phyloP scores from a whole-genome alignment of 768 basidiomycete genomes.

The Hygrophoropsis aurantiaca region DNA sequence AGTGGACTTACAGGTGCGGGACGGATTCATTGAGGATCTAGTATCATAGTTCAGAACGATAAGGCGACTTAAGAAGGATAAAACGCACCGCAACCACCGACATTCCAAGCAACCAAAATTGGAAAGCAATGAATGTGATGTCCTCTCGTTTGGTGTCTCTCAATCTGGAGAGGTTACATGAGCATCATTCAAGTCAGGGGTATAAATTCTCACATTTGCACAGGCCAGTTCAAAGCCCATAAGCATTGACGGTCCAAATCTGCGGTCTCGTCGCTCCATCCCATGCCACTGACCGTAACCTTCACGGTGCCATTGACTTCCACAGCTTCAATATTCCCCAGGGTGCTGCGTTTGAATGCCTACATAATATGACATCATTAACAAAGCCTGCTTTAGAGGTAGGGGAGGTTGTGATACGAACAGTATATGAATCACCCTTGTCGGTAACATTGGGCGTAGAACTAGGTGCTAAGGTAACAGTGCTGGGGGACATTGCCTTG shows the following conservation, averaged over 20 bases:
- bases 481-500: slow-evolving; percentile 13
- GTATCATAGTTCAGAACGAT: not conserved
- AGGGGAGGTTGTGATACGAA: no score
- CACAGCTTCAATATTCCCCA: slow-evolving; percentile 25
- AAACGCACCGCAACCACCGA: slow-evolving; percentile 57
- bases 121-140: slow-evolving; percentile 73
- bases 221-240: slow-evolving; percentile 66
- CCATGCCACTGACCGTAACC: slow-evolving; percentile 35
- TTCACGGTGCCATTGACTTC: slow-evolving; percentile 17
- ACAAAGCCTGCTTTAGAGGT: no score
- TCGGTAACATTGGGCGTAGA: no score
- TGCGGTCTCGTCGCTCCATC: slow-evolving; percentile 31
- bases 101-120: slow-evolving; percentile 80
- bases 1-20: slow-evolving; percentile 56
- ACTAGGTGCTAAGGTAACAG: slow-evolving; percentile 22
- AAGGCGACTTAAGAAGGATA: slow-evolving; percentile 25
- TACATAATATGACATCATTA: no score
- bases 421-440: no score
- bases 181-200: not conserved
- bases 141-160: slow-evolving; percentile 76
- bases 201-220: slow-evolving; percentile 52
- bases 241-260: slow-evolving; percentile 52
- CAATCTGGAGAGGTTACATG: slow-evolving; percentile 41
- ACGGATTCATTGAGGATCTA: slow-evolving; percentile 70
- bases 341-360: slow-evolving; percentile 8